Base-by-base conservation (phyloP, 805 yeast species). In the Zygosaccharomyces rouxii region DNA sequence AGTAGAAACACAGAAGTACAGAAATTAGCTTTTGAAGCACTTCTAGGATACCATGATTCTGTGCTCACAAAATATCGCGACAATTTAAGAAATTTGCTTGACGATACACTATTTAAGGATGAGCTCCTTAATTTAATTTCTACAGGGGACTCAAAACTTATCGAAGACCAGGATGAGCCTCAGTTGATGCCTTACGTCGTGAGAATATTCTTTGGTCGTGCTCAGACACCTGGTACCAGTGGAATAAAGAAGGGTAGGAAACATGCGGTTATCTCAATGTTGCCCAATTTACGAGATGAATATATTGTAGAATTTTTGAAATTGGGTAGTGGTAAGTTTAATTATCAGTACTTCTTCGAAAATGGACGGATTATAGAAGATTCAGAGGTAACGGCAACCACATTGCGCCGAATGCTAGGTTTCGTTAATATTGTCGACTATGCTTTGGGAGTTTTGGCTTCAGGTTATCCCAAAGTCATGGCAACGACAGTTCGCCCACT, bases 201-300 rank as follows among this genome's bases (percentile, higher is more conserved):
- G 42, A 71, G 97, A 55, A 83, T 94, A 22, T 70, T 94, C 18
- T 92, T 84, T 66, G 98, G 98, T 7, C 76, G 95, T 49, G 88
- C 89, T 7, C 95, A 88, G 66, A 76, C 83, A 1, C 74, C 82
- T 35, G 77, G 73, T 47, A 71, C 79, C 1, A 83, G 86, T 63
- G 89, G 88, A 50, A 77, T 82, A 25, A 86, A 86, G 60, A 77
- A 79, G 47, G 83, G 89, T 28, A 77, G 86, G 55, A 85, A 88
- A 53, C 76, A 74, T 57, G 87, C 94, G 7, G 83, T 87, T 7
- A 72, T 87, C 10, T 73, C 83, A 19, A 71, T 81, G 5, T 66
- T 88, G 42, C 83, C 86, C 4, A 80, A 73, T 51, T 71, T 88
- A 41, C 65, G 73, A 3, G 76, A 76, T 14, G 61, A 70, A 5